Percentiles rank a stretch among this genome's conserved stretches.
Conservation (phyloP, 176 grass and related monocot genomes). For the Oryza nivara region DNA sequence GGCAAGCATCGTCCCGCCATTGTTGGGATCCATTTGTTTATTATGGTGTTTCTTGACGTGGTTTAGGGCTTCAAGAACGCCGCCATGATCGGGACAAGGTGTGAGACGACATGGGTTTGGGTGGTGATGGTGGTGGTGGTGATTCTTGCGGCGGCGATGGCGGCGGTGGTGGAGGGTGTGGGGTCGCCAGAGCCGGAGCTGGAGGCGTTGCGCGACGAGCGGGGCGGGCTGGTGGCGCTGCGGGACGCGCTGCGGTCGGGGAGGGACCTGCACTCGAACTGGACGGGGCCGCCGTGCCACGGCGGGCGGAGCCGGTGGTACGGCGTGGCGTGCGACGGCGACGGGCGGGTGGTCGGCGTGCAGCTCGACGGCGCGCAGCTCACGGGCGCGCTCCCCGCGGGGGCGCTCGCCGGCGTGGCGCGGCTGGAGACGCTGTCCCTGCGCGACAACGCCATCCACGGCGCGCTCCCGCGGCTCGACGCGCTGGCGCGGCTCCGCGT, state of each 20-base stretch:
- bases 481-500: slow-evolving; percentile 54
- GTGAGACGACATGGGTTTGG: background rate
- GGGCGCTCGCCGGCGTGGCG: slow-evolving; percentile 46
- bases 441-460: slow-evolving; percentile 77
- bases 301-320: slow-evolving; percentile 64
- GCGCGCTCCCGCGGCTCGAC: slow-evolving; percentile 61
- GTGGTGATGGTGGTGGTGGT: background rate
- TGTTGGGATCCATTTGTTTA: slow-evolving; percentile 7
- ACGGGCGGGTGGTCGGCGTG: slow-evolving; percentile 62
- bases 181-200: slow-evolving; percentile 33
- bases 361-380: slow-evolving; percentile 69
- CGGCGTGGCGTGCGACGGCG: slow-evolving; percentile 66
- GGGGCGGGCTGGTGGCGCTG: slow-evolving; percentile 64
- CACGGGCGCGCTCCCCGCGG: slow-evolving; percentile 49
- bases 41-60: background rate
- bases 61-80: background rate
- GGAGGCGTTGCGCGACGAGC: slow-evolving; percentile 63
- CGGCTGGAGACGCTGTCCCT: slow-evolving; percentile 58
- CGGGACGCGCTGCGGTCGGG: slow-evolving; percentile 78
- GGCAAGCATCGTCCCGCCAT: slow-evolving; percentile 45
- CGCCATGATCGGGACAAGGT: slow-evolving; percentile 40
- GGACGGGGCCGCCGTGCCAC: slow-evolving; percentile 92
- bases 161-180: background rate
- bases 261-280: slow-evolving; percentile 85
- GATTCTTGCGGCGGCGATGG: slow-evolving; percentile 10